phyloP scores from a whole-genome alignment of 164 flowering plant species.

The Amborella trichopoda region DNA sequence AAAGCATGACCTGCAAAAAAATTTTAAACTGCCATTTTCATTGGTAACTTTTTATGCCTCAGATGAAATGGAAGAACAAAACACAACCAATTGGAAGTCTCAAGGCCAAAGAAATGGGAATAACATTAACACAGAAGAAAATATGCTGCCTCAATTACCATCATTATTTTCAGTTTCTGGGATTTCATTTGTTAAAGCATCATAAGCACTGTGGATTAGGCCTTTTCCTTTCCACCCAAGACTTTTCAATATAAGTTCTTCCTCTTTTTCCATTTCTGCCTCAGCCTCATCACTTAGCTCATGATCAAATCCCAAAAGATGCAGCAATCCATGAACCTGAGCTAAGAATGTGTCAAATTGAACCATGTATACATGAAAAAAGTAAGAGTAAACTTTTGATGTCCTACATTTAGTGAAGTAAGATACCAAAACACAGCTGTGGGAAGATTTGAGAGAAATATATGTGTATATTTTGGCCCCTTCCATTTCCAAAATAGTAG shows the following conservation, averaged over 20 bases:
- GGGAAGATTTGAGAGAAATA: no score
- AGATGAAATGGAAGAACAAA: background rate
- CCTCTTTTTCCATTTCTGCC: constrained; percentile 84
- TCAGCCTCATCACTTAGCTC: constrained; percentile 91
- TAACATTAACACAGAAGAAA: constrained; percentile 1
- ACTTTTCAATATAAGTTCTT: constrained; percentile 59
- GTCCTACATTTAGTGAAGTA: no score
- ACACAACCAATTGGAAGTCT: constrained; percentile 3
- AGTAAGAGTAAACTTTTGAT: no score
- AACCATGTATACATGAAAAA: background rate
- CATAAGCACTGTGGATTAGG: constrained; percentile 65
- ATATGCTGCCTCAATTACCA: constrained; percentile 31
- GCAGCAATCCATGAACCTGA: constrained; percentile 90
- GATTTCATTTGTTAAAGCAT: constrained; percentile 31
- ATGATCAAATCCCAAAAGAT: constrained; percentile 93
- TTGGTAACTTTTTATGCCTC: constrained; percentile 4
- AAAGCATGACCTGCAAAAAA: constrained; percentile 28
- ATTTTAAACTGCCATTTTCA: constrained; percentile 17
- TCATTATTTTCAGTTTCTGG: constrained; percentile 22
- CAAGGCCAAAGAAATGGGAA: background rate
- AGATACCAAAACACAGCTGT: no score
- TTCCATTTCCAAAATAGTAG: no score
- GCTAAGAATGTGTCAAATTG: background rate
- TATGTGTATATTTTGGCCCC: no score
- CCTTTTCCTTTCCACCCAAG: constrained; percentile 97